A percentile compares a stretch with the other conserved stretches of the same genome.
Conservation (phyloP, 129 eudicot genomes). For the Flaveria robusta region DNA sequence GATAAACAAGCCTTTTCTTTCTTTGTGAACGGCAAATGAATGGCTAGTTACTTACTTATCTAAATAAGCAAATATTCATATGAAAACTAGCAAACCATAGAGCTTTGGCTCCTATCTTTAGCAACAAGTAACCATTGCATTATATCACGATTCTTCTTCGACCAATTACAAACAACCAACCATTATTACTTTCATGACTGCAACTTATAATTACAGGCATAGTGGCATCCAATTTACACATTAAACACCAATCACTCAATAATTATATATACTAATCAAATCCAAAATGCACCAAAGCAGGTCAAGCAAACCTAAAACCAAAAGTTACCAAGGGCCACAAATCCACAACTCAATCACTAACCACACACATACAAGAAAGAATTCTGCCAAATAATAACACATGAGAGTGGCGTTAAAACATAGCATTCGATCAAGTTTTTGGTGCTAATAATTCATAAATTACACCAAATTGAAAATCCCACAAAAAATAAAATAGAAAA, state of each 20-base stretch:
- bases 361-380: too few species aligned
- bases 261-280: background rate
- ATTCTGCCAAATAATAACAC: too few species aligned
- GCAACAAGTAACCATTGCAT: background rate
- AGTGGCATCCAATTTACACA: background rate
- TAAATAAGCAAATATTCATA: background rate
- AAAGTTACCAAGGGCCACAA: background rate
- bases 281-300: slow-evolving; percentile 3
- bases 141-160: background rate
- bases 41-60: background rate
- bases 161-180: background rate
- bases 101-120: background rate
- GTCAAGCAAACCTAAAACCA: background rate
- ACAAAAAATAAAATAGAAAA: background rate
- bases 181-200: background rate
- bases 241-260: background rate
- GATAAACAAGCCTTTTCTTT: background rate
- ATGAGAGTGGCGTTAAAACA: too few species aligned
- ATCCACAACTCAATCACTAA: background rate
- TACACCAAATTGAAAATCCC: slow-evolving; percentile 1
- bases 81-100: background rate
- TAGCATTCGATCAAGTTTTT: slow-evolving; percentile 4
- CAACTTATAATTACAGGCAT: background rate
- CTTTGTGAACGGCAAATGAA: background rate
- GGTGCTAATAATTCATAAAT: background rate